A percentile compares a stretch with the other conserved stretches of the same genome.
phyloP scores from a whole-genome alignment of 192 early-diverging fungal genomes.

The Entomortierella beljakovae region DNA sequence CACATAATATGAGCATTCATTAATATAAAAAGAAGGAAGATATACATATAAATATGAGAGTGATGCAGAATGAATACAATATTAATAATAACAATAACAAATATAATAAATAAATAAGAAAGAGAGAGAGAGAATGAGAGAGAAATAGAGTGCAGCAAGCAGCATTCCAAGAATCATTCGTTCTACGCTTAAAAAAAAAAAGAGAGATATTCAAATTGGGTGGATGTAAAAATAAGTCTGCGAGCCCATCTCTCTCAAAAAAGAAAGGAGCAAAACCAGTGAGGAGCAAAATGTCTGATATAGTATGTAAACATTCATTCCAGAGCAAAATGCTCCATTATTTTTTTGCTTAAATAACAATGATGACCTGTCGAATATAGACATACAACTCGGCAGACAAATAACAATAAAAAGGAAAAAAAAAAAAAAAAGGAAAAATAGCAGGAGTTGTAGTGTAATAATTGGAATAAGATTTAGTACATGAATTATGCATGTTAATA shows the following conservation, averaged over 20 bases:
- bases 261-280: not conserved
- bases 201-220: conserved; percentile 4
- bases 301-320: not conserved
- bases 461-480: not conserved
- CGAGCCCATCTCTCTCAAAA: conserved; percentile 46
- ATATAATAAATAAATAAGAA: too few species aligned
- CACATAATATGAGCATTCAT: not conserved
- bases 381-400: not conserved
- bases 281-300: not conserved
- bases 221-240: conserved; percentile 19
- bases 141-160: too few species aligned
- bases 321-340: conserved; percentile 6
- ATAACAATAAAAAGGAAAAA: not conserved
- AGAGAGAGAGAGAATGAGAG: too few species aligned
- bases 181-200: too few species aligned
- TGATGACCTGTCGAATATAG: not conserved
- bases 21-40: conserved; percentile 13
- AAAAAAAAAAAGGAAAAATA: not conserved
- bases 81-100: too few species aligned
- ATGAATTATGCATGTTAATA: too few species aligned
- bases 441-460: not conserved
- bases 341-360: too few species aligned
- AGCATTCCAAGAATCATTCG: too few species aligned
- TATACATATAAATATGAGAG: not conserved
- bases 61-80: too few species aligned